A percentile compares a stretch with the other conserved stretches of the same genome.
phyloP scores from a whole-genome alignment of 2,329 filamentous ascomycete genomes.

The Chaetomium sp. region DNA sequence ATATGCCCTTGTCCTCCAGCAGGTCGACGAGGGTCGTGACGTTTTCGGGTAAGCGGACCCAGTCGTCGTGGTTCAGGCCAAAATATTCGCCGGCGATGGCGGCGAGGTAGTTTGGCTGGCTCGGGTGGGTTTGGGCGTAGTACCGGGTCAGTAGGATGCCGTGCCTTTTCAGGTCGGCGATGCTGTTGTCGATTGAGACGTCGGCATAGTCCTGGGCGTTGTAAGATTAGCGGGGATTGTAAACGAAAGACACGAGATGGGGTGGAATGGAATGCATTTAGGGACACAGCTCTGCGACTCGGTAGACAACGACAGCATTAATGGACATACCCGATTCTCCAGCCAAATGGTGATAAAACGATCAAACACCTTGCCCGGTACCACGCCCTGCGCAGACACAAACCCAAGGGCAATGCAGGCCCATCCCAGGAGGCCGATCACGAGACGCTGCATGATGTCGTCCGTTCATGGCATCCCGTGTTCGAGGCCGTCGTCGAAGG shows the following conservation, averaged over 20 bases:
- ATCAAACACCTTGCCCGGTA: conserved; percentile 35
- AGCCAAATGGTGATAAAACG: conserved; percentile 40
- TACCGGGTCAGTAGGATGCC: conserved; percentile 41
- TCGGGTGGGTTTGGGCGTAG: conserved; percentile 40
- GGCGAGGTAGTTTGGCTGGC: conserved; percentile 43
- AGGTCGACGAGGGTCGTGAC: conserved; percentile 42
- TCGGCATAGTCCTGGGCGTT: conserved; percentile 36
- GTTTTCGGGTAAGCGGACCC: conserved; percentile 37
- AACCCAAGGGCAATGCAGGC: conserved; percentile 1
- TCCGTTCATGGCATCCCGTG: not conserved
- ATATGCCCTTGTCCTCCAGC: conserved; percentile 35
- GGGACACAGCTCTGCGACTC: not conserved
- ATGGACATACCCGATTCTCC: conserved; percentile 35
- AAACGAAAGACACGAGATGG: not conserved
- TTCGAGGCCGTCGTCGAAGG: not conserved
- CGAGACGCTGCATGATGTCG: conserved; percentile 13
- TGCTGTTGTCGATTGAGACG: conserved; percentile 34
- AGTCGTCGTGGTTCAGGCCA: conserved; percentile 40
- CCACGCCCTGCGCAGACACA: conserved; percentile 18
- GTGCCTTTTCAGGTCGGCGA: conserved; percentile 35
- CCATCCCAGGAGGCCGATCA: conserved; percentile 5
- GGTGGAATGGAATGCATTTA: not conserved
- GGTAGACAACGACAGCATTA: no score
- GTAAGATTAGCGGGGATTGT: not conserved
- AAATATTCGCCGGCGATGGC: conserved; percentile 43